Conservation (phyloP, 305 asterid species). For the Vinca major region DNA sequence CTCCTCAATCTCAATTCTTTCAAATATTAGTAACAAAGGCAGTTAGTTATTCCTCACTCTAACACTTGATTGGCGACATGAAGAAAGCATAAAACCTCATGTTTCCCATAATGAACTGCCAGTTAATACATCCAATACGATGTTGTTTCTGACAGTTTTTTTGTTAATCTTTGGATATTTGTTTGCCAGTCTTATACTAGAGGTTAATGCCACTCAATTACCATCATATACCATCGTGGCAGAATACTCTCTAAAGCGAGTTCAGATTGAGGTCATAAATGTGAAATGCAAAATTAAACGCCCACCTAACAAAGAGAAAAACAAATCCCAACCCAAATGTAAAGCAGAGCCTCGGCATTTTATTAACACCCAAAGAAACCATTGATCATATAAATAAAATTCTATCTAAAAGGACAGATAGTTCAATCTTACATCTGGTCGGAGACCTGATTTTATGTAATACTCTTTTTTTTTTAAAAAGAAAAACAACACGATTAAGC, state of each 20-base stretch:
- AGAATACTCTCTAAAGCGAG: neutral
- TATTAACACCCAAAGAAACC: neutral
- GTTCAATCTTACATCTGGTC: neutral
- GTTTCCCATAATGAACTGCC: neutral
- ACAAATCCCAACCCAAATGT: neutral
- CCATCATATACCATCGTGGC: neutral
- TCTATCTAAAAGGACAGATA: neutral
- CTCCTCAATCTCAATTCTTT: neutral
- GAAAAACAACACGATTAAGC: neutral
- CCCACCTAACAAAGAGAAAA: neutral
- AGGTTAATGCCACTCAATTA: neutral
- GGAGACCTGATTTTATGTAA: neutral
- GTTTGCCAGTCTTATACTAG: neutral
- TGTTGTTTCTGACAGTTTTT: neutral
- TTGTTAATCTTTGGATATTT: neutral
- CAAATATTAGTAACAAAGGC: neutral
- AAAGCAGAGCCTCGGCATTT: neutral
- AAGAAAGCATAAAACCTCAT: neutral
- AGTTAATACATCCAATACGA: neutral
- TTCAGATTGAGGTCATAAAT: neutral
- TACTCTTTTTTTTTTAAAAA: neutral
- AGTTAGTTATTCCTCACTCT: neutral
- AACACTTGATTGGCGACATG: neutral
- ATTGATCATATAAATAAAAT: neutral
- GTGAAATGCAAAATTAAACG: neutral